Evolutionary conservation across 805 yeast species (phyloP).

Genomic region (Cyberlindnera meyerae): DNA sequence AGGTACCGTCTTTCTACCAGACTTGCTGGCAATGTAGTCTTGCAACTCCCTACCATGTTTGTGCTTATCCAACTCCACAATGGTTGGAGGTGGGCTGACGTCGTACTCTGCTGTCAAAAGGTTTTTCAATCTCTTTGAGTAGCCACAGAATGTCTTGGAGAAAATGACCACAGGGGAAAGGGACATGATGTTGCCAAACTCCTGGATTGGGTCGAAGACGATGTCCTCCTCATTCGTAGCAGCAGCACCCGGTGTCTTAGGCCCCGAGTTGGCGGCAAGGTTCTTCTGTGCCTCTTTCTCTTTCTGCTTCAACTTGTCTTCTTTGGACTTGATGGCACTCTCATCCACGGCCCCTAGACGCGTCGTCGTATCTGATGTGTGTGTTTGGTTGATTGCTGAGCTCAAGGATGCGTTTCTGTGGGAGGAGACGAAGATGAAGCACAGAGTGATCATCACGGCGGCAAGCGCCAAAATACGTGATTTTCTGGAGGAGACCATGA

Average conservation of each 20-base stretch:
- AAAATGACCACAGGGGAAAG: constrained; percentile 63
- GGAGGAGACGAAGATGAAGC: constrained; percentile 33
- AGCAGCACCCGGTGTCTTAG: constrained; percentile 2
- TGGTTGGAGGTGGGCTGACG: constrained; percentile 64
- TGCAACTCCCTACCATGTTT: constrained; percentile 73
- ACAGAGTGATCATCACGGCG: constrained; percentile 33
- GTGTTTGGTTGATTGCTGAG: neutral
- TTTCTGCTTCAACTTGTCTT: constrained; percentile 26
- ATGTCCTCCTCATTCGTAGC: constrained; percentile 7
- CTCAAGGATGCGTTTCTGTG: constrained; percentile 15
- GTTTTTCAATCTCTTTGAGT: constrained; percentile 63
- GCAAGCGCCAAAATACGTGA: constrained; percentile 38
- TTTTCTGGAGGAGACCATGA: constrained; percentile 29
- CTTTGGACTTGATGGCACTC: constrained; percentile 35
- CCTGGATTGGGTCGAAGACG: constrained; percentile 45
- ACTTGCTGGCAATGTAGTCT: constrained; percentile 55
- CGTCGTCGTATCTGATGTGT: constrained; percentile 13
- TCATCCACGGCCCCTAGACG: constrained; percentile 37
- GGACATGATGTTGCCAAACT: constrained; percentile 50
- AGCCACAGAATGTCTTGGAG: constrained; percentile 63
- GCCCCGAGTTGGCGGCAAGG: neutral
- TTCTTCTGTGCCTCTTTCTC: constrained; percentile 5
- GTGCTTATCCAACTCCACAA: constrained; percentile 82
- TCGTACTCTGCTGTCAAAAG: constrained; percentile 58
- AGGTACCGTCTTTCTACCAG: constrained; percentile 89